Evolutionary conservation across 495 filamentous ascomycete species (phyloP).

Genomic region (Neohortaea acidophila): DNA sequence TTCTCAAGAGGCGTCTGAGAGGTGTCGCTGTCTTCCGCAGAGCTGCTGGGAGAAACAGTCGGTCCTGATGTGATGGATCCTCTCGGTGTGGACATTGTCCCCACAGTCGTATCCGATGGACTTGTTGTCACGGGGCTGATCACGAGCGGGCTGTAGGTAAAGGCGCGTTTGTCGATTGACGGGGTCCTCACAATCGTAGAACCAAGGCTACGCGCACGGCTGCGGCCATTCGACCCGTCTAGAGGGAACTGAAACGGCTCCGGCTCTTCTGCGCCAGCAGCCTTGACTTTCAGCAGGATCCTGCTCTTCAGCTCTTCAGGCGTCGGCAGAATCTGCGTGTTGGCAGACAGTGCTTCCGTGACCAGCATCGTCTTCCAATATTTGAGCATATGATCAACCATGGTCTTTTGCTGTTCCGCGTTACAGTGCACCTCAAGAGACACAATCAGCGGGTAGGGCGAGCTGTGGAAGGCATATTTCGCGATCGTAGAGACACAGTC

Average conservation of each 20-base stretch:
- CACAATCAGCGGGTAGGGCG: constrained; percentile 73
- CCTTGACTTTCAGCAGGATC: constrained; percentile 91
- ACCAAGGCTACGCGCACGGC: constrained; percentile 66
- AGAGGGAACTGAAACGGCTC: constrained; percentile 27
- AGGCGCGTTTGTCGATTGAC: constrained; percentile 37
- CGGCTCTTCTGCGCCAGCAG: constrained; percentile 24
- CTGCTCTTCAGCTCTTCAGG: constrained; percentile 69
- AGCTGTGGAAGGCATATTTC: constrained; percentile 75
- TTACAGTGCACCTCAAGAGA: constrained; percentile 93
- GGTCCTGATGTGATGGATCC: constrained; percentile 25
- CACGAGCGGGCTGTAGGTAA: constrained; percentile 37
- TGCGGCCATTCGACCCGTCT: constrained; percentile 24
- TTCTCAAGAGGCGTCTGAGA: constrained; percentile 27
- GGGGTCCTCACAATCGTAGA: constrained; percentile 37
- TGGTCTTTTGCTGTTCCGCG: constrained; percentile 61
- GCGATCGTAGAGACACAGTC: constrained; percentile 87
- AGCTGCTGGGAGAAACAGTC: constrained; percentile 38
- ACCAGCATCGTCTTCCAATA: constrained; percentile 66
- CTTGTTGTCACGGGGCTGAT: constrained; percentile 36
- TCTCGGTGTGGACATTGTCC: constrained; percentile 7
- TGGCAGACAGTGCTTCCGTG: constrained; percentile 52
- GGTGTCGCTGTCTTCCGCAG: constrained; percentile 48
- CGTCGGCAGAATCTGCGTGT: constrained; percentile 53
- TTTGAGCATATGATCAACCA: constrained; percentile 82
- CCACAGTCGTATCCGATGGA: constrained; percentile 25